Percentiles rank a stretch among this genome's conserved stretches.
Evolutionary conservation across 73 alveolate genomes (phyloP).

Genomic region (Paramecium octaurelia): DNA sequence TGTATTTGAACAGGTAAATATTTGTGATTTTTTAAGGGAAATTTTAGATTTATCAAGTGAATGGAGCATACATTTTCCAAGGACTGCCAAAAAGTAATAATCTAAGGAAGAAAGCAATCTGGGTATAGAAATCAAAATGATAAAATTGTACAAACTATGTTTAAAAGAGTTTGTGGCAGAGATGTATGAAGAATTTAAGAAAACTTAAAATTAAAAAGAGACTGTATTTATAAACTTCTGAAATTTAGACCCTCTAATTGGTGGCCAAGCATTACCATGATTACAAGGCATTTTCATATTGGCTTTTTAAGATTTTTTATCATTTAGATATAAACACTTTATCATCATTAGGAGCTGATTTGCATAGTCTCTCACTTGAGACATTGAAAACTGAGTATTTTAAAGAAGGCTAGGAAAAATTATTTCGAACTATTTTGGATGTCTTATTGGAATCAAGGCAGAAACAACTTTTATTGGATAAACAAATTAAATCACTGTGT

Average conservation of each 20-base stretch:
- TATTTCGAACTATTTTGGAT: background rate
- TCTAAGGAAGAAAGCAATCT: background rate
- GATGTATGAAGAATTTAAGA: background rate
- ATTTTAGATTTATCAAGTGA: background rate
- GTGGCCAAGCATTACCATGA: background rate
- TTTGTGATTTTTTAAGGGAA: background rate
- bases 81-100: background rate
- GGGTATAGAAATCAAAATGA: background rate
- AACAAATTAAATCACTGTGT: background rate
- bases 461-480: background rate
- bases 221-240: background rate
- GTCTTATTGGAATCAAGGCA: background rate
- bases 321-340: background rate
- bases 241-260: background rate
- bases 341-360: background rate
- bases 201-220: background rate
- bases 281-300: constrained; percentile 6
- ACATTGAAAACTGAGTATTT: background rate
- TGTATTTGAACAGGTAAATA: background rate
- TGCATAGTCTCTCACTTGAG: background rate
- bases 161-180: background rate
- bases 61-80: background rate
- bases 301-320: background rate
- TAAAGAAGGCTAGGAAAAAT: background rate
- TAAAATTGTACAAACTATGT: background rate